phyloP scores from a whole-genome alignment of 225 moss, liverwort and hornwort genomes.

The Climacium dendroides region DNA sequence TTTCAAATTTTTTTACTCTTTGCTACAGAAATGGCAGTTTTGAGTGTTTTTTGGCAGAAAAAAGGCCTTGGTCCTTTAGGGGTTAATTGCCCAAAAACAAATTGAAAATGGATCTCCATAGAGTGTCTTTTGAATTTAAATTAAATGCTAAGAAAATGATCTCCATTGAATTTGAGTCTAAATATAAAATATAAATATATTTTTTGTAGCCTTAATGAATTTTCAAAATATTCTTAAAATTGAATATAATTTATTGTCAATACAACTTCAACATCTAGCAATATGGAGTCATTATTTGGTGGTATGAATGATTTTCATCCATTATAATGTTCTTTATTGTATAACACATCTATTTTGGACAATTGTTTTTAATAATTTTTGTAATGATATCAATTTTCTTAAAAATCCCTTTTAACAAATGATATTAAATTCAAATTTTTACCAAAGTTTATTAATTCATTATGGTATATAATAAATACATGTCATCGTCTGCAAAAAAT shows the following conservation, averaged over 20 bases:
- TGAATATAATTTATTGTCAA: neutral
- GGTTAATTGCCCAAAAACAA: neutral
- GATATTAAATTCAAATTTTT: neutral
- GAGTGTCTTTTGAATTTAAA: neutral
- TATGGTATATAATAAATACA: too few species aligned
- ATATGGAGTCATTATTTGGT: fast-evolving
- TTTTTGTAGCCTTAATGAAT: too few species aligned
- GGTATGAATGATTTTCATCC: neutral
- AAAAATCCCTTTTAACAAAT: too few species aligned
- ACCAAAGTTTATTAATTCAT: neutral
- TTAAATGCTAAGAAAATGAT: fast-evolving
- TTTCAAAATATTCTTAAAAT: fast-evolving
- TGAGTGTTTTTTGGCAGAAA: too few species aligned
- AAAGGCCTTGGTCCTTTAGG: too few species aligned
- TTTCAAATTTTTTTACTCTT: too few species aligned
- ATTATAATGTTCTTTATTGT: neutral
- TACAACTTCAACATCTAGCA: neutral
- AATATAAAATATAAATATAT: neutral
- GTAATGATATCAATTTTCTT: neutral
- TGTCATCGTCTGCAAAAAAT: neutral
- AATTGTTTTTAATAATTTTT: too few species aligned
- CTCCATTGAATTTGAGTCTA: neutral
- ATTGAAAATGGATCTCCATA: fast-evolving
- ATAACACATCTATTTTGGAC: neutral
- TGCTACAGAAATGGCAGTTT: too few species aligned